These are phyloP conservation scores for Ogataea paradorogensis DNA, from an alignment of 805 yeast species.

Conservation along the genomic window DNA sequence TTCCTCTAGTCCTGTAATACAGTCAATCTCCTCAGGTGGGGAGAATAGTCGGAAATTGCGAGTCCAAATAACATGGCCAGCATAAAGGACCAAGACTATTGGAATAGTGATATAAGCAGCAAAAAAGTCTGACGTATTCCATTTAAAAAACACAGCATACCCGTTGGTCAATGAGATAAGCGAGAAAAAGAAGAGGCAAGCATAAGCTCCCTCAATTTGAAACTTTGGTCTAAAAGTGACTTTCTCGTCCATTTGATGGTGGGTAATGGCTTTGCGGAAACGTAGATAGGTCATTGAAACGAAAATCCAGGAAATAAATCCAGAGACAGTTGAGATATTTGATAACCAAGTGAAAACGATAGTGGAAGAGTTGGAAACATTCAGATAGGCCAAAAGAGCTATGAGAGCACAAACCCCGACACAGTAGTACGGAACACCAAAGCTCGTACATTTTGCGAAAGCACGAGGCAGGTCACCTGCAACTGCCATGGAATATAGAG, in stretches of 20 bases:
- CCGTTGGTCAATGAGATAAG: slow-evolving; percentile 70
- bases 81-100: slow-evolving; percentile 48
- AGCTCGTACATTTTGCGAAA: slow-evolving; percentile 39
- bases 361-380: slow-evolving; percentile 50
- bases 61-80: slow-evolving; percentile 54
- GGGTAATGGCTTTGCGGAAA: slow-evolving; percentile 61
- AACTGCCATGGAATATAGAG: slow-evolving; percentile 39
- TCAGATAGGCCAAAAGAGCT: slow-evolving; percentile 50
- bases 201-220: slow-evolving; percentile 59
- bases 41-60: slow-evolving; percentile 44
- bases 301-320: slow-evolving; percentile 62
- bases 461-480: slow-evolving; percentile 40
- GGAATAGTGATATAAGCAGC: slow-evolving; percentile 74
- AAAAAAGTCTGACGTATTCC: slow-evolving; percentile 55
- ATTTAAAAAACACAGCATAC: slow-evolving; percentile 60
- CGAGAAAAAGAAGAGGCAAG: slow-evolving; percentile 43
- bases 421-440: slow-evolving; percentile 56
- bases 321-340: slow-evolving; percentile 63
- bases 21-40: slow-evolving; percentile 59
- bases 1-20: slow-evolving; percentile 56
- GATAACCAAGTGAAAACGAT: slow-evolving; percentile 63
- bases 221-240: slow-evolving; percentile 54
- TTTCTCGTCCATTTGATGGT: slow-evolving; percentile 51
- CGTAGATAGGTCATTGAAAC: slow-evolving; percentile 53
- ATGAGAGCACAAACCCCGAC: slow-evolving; percentile 40